phyloP scores from a whole-genome alignment of 805 yeast species.

The Saccharomyces kudriavzevii region DNA sequence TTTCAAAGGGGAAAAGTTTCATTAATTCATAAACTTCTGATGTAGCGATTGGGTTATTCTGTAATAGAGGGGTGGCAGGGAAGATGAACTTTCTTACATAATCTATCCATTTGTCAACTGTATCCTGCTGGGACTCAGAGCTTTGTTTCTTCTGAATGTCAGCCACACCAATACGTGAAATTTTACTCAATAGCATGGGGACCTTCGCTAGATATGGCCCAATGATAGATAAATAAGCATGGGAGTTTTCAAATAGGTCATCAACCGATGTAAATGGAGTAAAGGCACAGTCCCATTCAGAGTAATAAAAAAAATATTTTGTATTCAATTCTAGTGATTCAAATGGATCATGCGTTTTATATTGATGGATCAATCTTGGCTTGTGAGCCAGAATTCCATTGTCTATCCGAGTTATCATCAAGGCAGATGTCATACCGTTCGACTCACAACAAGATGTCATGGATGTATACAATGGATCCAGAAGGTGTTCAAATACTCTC shows the following conservation, averaged over 20 bases:
- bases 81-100: conserved; percentile 58
- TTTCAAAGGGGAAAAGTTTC: conserved; percentile 46
- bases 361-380: conserved; percentile 11
- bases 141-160: conserved; percentile 26
- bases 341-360: conserved; percentile 12
- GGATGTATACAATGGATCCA: conserved; percentile 38
- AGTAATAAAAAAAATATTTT: conserved; percentile 35
- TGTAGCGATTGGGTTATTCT: conserved; percentile 50
- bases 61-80: conserved; percentile 49
- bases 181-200: conserved; percentile 42
- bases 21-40: conserved; percentile 54
- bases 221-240: conserved; percentile 42
- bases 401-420: conserved; percentile 9
- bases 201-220: conserved; percentile 49
- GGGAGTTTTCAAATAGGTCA: conserved; percentile 41
- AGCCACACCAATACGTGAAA: conserved; percentile 50
- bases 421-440: background rate
- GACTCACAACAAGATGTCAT: background rate
- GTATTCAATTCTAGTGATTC: conserved; percentile 8
- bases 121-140: conserved; percentile 3
- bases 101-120: conserved; percentile 43
- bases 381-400: conserved; percentile 13
- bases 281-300: conserved; percentile 40
- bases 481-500: conserved; percentile 40
- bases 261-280: conserved; percentile 33